Percentiles rank a stretch among this genome's conserved stretches.
phyloP scores from a whole-genome alignment of 352 stramenopile genomes.

The Sclerospora graminicola region DNA sequence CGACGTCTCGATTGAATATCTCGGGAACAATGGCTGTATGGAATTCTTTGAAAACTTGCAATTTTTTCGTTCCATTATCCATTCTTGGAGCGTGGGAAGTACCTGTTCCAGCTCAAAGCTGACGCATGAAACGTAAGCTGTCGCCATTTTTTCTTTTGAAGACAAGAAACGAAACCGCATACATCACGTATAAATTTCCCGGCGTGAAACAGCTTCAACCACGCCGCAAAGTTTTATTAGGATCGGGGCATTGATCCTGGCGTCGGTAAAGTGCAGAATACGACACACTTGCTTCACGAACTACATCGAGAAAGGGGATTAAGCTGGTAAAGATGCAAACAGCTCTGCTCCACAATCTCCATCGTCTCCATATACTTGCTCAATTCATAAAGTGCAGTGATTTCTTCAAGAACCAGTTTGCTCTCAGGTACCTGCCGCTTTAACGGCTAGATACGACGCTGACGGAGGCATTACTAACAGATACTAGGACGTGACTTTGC shows the following conservation, averaged over 20 bases:
- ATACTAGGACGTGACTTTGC: too few species aligned
- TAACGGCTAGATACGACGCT: too few species aligned
- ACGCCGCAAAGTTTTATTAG: conserved; percentile 77
- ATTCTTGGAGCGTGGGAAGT: conserved; percentile 58
- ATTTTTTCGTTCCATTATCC: conserved; percentile 44
- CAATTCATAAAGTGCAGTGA: too few species aligned
- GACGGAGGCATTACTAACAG: too few species aligned
- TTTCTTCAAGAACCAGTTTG: too few species aligned
- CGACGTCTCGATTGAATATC: conserved; percentile 47
- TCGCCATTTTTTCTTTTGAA: conserved; percentile 14
- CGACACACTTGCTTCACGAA: too few species aligned
- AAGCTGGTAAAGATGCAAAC: too few species aligned
- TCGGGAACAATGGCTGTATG: conserved; percentile 45
- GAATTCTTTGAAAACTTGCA: conserved; percentile 56
- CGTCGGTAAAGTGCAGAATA: too few species aligned
- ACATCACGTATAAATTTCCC: conserved; percentile 85
- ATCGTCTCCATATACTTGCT: too few species aligned
- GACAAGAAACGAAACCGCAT: conserved; percentile 58
- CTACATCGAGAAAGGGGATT: too few species aligned
- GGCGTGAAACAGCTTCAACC: conserved; percentile 67
- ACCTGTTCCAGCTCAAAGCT: conserved; percentile 61
- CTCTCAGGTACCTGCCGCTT: too few species aligned
- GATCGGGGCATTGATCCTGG: conserved; percentile 68
- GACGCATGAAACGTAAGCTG: conserved; percentile 10
- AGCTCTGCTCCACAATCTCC: too few species aligned